Conservation (phyloP, 441 rosid species). For the Populus trichocarpa region DNA sequence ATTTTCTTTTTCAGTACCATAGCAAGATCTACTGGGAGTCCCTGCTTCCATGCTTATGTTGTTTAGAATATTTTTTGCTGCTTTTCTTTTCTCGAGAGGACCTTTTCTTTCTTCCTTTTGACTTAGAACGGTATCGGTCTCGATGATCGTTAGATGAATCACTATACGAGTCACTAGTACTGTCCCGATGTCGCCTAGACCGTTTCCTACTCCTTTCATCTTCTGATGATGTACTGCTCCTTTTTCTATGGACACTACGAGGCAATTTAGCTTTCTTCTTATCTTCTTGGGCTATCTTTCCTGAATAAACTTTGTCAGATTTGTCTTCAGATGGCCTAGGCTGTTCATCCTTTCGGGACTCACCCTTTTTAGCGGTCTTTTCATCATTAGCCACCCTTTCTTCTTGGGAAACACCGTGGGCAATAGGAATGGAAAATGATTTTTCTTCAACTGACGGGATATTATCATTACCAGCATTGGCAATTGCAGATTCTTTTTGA, state of each 20-base stretch:
- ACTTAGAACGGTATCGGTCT: constrained; percentile 43
- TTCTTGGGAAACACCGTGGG: constrained; percentile 7
- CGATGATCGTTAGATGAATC: constrained; percentile 49
- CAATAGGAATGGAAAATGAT: constrained; percentile 19
- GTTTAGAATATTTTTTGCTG: constrained; percentile 61
- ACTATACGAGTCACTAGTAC: constrained; percentile 49
- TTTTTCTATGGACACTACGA: constrained; percentile 17
- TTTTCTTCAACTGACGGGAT: constrained; percentile 22
- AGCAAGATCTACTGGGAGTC: constrained; percentile 43
- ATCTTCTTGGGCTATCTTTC: constrained; percentile 26
- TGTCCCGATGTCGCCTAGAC: constrained; percentile 37
- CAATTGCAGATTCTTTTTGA: constrained; percentile 31
- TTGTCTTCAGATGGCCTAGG: constrained; percentile 24
- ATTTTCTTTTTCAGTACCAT: constrained; percentile 34
- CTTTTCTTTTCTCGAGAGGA: constrained; percentile 60
- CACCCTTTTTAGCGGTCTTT: constrained; percentile 17
- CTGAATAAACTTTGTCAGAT: constrained; percentile 19
- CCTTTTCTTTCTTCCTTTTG: constrained; percentile 48
- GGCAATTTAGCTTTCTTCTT: constrained; percentile 36
- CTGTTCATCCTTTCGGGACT: constrained; percentile 14
- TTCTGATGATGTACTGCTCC: constrained; percentile 49
- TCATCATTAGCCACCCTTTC: constrained; percentile 4
- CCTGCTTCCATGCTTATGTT: constrained; percentile 39
- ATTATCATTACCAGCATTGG: constrained; percentile 19
- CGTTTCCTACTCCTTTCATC: constrained; percentile 57